These are phyloP conservation scores for Phlebopus sp. DNA, from an alignment of 1,284 basidiomycete genomes.

Conservation along the genomic window DNA sequence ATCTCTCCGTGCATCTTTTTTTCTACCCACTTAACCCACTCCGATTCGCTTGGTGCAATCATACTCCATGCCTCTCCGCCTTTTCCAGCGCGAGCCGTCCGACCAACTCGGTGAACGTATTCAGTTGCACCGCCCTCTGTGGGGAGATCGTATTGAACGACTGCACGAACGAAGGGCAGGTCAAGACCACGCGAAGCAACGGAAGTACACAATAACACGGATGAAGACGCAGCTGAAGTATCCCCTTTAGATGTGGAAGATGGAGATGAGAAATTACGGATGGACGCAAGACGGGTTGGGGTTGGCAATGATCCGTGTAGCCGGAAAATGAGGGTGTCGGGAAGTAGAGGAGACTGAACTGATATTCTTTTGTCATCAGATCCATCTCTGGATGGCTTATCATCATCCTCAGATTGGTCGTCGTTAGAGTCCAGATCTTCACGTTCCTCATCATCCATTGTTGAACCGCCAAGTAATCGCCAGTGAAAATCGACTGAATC, in stretches of 20 bases:
- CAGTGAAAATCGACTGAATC: constrained; percentile 98
- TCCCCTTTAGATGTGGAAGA: constrained; percentile 35
- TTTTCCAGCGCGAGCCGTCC: constrained; percentile 94
- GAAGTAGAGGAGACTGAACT: constrained; percentile 74
- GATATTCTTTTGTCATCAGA: constrained; percentile 44
- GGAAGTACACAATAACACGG: constrained; percentile 91
- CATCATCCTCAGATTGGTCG: constrained; percentile 31
- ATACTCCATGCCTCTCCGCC: constrained; percentile 95
- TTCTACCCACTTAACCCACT: constrained; percentile 89
- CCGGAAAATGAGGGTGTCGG: constrained; percentile 82
- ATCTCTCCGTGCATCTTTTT: constrained; percentile 64
- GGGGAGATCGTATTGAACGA: constrained; percentile 95
- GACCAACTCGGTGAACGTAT: constrained; percentile 95
- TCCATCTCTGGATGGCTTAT: constrained; percentile 23
- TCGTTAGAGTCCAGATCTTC: constrained; percentile 32
- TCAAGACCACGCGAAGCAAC: constrained; percentile 98
- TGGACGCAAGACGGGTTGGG: constrained; percentile 75
- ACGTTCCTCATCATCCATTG: constrained; percentile 56
- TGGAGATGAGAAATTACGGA: constrained; percentile 74
- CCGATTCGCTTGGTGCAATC: constrained; percentile 80
- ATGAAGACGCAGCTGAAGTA: constrained; percentile 37
- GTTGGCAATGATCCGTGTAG: constrained; percentile 92
- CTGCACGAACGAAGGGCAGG: constrained; percentile 89
- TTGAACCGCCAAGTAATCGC: constrained; percentile 77
- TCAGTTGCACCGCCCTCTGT: constrained; percentile 97